A percentile compares a stretch with the other conserved stretches of the same genome.
Evolutionary conservation across 2,329 filamentous ascomycete species (phyloP).

Genomic region (Trichoderma arundinaceum): DNA sequence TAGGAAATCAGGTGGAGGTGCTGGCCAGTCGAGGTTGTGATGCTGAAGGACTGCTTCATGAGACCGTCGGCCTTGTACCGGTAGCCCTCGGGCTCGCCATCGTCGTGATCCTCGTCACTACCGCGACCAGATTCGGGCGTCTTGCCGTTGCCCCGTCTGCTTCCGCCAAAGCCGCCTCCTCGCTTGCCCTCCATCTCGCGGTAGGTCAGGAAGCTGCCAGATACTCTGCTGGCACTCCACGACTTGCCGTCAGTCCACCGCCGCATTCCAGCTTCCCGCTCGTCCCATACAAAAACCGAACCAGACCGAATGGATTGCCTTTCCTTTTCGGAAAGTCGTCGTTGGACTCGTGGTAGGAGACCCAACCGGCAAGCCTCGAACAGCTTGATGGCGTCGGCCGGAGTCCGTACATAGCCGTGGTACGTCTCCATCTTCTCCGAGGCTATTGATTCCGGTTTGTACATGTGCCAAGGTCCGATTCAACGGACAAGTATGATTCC

Average conservation of each 20-base stretch:
- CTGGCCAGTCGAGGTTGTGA: slow-evolving; percentile 85
- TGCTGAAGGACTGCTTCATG: slow-evolving; percentile 99
- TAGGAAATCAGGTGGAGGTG: slow-evolving; percentile 98
- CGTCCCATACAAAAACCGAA: slow-evolving; percentile 99
- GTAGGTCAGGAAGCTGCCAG: slow-evolving; percentile 96
- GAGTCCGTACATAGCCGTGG: slow-evolving; percentile 92
- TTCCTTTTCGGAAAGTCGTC: slow-evolving; percentile 94
- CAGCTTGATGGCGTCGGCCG: slow-evolving; percentile 95
- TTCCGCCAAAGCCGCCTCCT: slow-evolving; percentile 72
- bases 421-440: slow-evolving; percentile 86
- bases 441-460: slow-evolving; percentile 28
- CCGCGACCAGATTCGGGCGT: slow-evolving; percentile 81
- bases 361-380: slow-evolving; percentile 95
- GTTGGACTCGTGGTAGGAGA: slow-evolving; percentile 86
- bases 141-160: slow-evolving; percentile 67
- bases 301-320: slow-evolving; percentile 94
- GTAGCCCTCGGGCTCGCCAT: slow-evolving; percentile 87
- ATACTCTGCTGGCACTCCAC: slow-evolving; percentile 97
- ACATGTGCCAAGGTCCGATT: slow-evolving; percentile 28
- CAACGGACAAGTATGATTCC: not conserved
- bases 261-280: slow-evolving; percentile 96
- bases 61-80: slow-evolving; percentile 94
- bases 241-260: slow-evolving; percentile 99
- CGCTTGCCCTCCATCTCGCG: slow-evolving; percentile 99
- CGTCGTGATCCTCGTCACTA: slow-evolving; percentile 85